Percentiles rank a stretch among this genome's conserved stretches.
phyloP scores from a whole-genome alignment of 495 filamentous ascomycete species.

The Aspergillus ostianus region DNA sequence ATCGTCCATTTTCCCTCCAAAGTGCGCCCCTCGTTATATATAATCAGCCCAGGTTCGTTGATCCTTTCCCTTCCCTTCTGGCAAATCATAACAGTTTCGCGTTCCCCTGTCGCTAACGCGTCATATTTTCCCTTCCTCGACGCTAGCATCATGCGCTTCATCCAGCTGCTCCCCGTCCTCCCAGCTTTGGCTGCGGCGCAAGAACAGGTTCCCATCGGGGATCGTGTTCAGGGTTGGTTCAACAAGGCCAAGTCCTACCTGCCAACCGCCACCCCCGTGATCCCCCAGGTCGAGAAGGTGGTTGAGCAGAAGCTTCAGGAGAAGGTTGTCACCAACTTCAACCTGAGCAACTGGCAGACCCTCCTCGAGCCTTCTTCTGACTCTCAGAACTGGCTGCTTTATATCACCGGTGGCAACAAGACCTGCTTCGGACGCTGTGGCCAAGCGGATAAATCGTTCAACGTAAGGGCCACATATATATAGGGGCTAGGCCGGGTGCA shows the following conservation, averaged over 20 bases:
- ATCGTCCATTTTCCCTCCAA: conserved; percentile 14
- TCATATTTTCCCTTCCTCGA: conserved; percentile 8
- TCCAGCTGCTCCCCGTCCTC: conserved; percentile 60
- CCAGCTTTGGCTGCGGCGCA: conserved; percentile 70
- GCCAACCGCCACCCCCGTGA: conserved; percentile 50
- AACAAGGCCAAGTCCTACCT: conserved; percentile 60
- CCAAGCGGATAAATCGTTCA: conserved; percentile 53
- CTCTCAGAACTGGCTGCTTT: conserved; percentile 77
- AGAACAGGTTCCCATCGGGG: conserved; percentile 69
- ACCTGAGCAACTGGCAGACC: conserved; percentile 68
- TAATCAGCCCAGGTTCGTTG: conserved; percentile 22
- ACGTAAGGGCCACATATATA: conserved; percentile 38
- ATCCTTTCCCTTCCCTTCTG: background rate
- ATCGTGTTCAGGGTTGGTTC: conserved; percentile 65
- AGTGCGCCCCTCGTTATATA: conserved; percentile 20
- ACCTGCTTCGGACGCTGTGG: conserved; percentile 73
- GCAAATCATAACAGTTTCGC: background rate
- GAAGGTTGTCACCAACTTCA: conserved; percentile 60
- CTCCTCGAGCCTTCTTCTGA: conserved; percentile 62
- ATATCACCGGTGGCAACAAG: conserved; percentile 81
- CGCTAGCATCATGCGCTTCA: conserved; percentile 64
- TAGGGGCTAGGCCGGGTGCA: conserved; percentile 3
- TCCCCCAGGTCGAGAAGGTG: conserved; percentile 48
- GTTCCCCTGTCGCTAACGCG: conserved; percentile 11
- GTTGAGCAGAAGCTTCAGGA: conserved; percentile 55